Conservation (phyloP, 148 eudicot genomes). For the Rheum nobile region DNA sequence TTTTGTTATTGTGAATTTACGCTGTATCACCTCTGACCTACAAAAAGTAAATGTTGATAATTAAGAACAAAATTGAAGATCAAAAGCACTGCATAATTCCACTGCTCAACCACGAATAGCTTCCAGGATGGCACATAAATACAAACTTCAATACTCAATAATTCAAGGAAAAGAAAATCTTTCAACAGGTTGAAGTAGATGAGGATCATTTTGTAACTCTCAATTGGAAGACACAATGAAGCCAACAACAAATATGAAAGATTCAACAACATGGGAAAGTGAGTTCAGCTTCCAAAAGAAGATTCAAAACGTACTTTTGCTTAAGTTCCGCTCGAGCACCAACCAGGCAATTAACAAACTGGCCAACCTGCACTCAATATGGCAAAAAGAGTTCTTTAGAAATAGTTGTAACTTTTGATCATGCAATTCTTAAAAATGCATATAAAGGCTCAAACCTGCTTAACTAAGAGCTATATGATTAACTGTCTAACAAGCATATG, state of each 20-base stretch:
- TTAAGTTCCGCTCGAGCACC: conserved; percentile 50
- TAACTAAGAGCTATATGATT: not conserved
- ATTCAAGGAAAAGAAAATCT: not conserved
- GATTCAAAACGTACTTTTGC: conserved; percentile 39
- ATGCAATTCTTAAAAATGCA: not conserved
- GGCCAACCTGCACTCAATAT: conserved; percentile 38
- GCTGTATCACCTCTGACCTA: conserved; percentile 53
- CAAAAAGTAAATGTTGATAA: not conserved
- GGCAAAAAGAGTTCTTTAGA: not conserved
- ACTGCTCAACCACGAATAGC: not conserved
- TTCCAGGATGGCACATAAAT: not conserved
- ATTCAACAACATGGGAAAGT: not conserved
- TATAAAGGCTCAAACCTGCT: not conserved
- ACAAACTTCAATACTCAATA: not conserved
- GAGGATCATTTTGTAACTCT: not conserved
- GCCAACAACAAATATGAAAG: not conserved
- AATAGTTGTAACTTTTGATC: not conserved
- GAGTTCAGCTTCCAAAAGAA: not conserved
- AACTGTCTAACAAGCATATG: not conserved
- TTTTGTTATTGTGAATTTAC: conserved; percentile 59
- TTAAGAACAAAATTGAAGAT: not conserved
- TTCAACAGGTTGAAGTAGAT: not conserved
- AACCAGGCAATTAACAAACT: conserved; percentile 56
- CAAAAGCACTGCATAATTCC: not conserved
- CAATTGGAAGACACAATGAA: not conserved